Percentiles rank a stretch among this genome's conserved stretches.
phyloP scores from a whole-genome alignment of 169 alveolate genomes.

The Plasmodium coatneyi region DNA sequence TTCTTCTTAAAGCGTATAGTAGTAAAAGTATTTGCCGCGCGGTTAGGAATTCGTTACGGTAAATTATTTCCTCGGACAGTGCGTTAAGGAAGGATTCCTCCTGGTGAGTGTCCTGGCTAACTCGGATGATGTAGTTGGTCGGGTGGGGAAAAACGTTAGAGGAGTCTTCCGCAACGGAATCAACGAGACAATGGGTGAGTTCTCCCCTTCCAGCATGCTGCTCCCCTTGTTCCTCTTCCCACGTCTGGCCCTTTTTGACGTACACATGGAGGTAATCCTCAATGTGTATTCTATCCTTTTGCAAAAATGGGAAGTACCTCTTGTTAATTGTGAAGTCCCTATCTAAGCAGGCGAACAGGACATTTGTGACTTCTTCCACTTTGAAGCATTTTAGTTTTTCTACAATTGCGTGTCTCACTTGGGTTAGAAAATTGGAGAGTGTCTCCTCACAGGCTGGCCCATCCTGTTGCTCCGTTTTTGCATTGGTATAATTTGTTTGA shows the following conservation, averaged over 20 bases:
- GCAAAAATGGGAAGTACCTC: constrained; percentile 32
- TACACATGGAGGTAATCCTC: constrained; percentile 39
- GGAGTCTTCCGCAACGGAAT: background rate
- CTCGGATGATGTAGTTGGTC: background rate
- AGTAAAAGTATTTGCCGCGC: constrained; percentile 34
- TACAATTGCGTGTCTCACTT: background rate
- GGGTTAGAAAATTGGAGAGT: background rate
- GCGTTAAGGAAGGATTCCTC: constrained; percentile 12
- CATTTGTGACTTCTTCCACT: constrained; percentile 57
- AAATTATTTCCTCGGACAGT: constrained; percentile 60
- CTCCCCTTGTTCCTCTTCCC: background rate
- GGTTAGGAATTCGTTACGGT: constrained; percentile 49
- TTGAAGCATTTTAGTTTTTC: constrained; percentile 54
- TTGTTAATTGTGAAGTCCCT: constrained; percentile 22
- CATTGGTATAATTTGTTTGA: background rate
- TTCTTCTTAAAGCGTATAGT: background rate
- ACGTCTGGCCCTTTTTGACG: background rate
- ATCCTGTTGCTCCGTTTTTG: background rate
- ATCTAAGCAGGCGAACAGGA: constrained; percentile 25
- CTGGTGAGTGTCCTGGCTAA: background rate
- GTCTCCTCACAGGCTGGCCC: background rate
- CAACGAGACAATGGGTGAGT: background rate
- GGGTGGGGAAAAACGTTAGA: background rate
- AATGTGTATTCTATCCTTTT: constrained; percentile 20
- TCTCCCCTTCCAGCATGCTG: background rate